Percentiles rank a stretch among this genome's conserved stretches.
These are phyloP conservation scores for Meyerozyma carpophila DNA, from an alignment of 1,139 yeast species.

Conservation along the genomic window DNA sequence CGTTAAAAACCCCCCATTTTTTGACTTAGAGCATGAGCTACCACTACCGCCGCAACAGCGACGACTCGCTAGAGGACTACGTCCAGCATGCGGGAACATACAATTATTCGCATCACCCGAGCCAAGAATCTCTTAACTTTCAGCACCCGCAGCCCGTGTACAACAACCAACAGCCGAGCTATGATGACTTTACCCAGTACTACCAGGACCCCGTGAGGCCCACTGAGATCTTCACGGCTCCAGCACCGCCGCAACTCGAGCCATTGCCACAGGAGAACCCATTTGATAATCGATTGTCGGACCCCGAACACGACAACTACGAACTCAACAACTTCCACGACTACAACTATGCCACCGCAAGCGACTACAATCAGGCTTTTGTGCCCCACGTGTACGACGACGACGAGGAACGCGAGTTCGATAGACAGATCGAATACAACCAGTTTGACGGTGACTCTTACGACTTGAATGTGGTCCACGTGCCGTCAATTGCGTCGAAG, in stretches of 20 bases:
- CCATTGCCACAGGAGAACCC: conserved; percentile 5
- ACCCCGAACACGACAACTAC: conserved; percentile 4
- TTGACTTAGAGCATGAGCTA: background rate
- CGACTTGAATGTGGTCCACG: conserved; percentile 32
- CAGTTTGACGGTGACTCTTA: conserved; percentile 42
- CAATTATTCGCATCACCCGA: background rate
- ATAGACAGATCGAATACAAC: conserved; percentile 35
- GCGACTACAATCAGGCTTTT: conserved; percentile 33
- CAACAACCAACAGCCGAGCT: conserved; percentile 3
- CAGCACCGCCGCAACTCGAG: conserved; percentile 3
- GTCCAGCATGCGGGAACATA: background rate
- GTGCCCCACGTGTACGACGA: conserved; percentile 45
- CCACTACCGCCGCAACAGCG: background rate
- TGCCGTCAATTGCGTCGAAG: conserved; percentile 17
- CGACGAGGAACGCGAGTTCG: conserved; percentile 38
- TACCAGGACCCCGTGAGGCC: conserved; percentile 8
- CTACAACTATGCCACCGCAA: conserved; percentile 3
- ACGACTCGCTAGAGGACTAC: conserved; percentile 1
- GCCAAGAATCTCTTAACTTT: conserved; percentile 5
- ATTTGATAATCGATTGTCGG: conserved; percentile 7
- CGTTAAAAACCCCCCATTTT: background rate
- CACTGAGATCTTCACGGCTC: conserved; percentile 6
- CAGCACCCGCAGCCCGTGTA: conserved; percentile 9
- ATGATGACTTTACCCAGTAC: conserved; percentile 9
- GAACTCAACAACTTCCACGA: conserved; percentile 5